These are phyloP conservation scores for Peterozyma xylosa DNA, from an alignment of 805 yeast genomes.

Conservation along the genomic window DNA sequence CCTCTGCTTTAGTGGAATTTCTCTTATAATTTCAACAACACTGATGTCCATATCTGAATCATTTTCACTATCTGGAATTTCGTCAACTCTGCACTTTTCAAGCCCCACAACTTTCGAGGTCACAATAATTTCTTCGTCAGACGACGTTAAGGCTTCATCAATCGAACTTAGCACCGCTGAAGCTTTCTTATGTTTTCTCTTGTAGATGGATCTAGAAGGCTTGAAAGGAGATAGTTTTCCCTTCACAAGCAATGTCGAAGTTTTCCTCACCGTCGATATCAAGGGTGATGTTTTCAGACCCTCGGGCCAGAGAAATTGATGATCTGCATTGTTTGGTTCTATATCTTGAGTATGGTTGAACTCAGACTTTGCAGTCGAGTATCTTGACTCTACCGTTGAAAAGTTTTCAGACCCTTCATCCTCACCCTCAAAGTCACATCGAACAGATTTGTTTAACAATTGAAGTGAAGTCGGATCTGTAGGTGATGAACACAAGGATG, in stretches of 20 bases:
- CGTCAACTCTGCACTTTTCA: conserved; percentile 2
- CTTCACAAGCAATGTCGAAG: neutral
- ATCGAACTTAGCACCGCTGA: neutral
- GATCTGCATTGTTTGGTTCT: too few species aligned
- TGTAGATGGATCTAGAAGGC: conserved; percentile 8
- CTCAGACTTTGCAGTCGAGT: neutral
- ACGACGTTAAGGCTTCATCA: neutral
- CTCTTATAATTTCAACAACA: conserved; percentile 6
- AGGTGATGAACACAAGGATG: too few species aligned
- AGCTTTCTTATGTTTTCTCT: neutral
- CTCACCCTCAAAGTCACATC: too few species aligned
- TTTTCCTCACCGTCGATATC: too few species aligned
- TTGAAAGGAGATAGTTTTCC: conserved; percentile 4
- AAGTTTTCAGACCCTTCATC: too few species aligned
- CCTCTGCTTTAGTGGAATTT: neutral
- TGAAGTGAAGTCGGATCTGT: too few species aligned
- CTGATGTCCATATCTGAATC: conserved; percentile 13
- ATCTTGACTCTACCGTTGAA: too few species aligned
- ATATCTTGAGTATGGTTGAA: too few species aligned
- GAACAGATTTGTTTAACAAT: too few species aligned
- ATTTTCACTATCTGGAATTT: conserved; percentile 18
- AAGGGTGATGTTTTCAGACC: too few species aligned
- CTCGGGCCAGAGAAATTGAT: too few species aligned
- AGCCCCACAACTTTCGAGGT: conserved; percentile 5
- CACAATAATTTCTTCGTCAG: conserved; percentile 1